A percentile compares a stretch with the other conserved stretches of the same genome.
These are phyloP conservation scores for Dichomitus squalens DNA, from an alignment of 1,284 basidiomycete genomes.

Conservation along the genomic window DNA sequence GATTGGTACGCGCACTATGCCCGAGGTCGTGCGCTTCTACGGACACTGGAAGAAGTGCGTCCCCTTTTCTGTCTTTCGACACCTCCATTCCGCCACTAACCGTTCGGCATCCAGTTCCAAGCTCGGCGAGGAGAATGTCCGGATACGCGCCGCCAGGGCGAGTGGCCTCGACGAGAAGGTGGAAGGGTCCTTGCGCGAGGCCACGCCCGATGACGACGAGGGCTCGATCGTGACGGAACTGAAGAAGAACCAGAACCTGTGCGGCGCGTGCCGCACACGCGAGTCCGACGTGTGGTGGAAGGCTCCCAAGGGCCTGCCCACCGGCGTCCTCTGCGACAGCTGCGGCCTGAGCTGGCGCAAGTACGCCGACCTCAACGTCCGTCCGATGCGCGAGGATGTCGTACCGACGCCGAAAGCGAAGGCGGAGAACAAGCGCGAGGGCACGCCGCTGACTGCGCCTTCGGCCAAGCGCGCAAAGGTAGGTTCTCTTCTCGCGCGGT, in stretches of 20 bases:
- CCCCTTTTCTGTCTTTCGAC: neutral
- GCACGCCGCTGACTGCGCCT: slow-evolving; percentile 69
- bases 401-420: slow-evolving; percentile 45
- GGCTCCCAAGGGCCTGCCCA: slow-evolving; percentile 76
- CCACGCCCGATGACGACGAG: slow-evolving; percentile 62
- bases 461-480: slow-evolving; percentile 72
- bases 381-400: slow-evolving; percentile 69
- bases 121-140: slow-evolving; percentile 65
- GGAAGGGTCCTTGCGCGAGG: slow-evolving; percentile 21
- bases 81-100: neutral
- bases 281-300: slow-evolving; percentile 85
- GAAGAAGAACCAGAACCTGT: slow-evolving; percentile 58
- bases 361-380: slow-evolving; percentile 83
- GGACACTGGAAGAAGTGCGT: slow-evolving; percentile 84
- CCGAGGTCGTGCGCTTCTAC: slow-evolving; percentile 84
- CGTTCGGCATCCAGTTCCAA: slow-evolving; percentile 45
- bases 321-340: slow-evolving; percentile 74
- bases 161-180: slow-evolving; percentile 36
- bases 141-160: slow-evolving; percentile 50
- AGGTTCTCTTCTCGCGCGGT: slow-evolving; percentile 23
- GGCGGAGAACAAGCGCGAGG: slow-evolving; percentile 71
- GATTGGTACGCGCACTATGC: slow-evolving; percentile 67
- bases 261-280: slow-evolving; percentile 78
- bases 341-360: slow-evolving; percentile 87
- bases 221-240: slow-evolving; percentile 67